A percentile compares a stretch with the other conserved stretches of the same genome.
Evolutionary conservation across 2,329 filamentous ascomycete species (phyloP).

Genomic region (Penicillium sp.): DNA sequence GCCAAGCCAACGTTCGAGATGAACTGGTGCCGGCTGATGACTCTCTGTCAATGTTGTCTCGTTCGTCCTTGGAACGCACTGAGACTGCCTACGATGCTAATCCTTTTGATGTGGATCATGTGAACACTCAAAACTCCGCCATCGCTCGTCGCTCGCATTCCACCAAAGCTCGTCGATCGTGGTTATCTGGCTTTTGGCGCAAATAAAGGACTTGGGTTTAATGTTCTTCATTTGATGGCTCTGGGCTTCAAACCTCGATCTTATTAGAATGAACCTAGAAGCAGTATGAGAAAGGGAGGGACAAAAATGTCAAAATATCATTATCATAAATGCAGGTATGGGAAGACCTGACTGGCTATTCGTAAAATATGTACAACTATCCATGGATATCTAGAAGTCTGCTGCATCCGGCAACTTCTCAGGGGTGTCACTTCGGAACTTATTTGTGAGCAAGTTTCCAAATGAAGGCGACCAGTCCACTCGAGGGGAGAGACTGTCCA

Average conservation of each 20-base stretch:
- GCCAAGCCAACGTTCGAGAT: neutral
- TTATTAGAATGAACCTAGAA: too few relatives aligned
- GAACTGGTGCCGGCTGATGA: neutral
- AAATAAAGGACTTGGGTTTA: neutral
- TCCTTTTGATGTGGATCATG: slow-evolving; percentile 36
- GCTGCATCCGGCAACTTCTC: slow-evolving; percentile 26
- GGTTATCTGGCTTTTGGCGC: slow-evolving; percentile 8
- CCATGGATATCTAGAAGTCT: slow-evolving; percentile 19
- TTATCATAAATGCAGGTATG: neutral
- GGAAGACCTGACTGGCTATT: neutral
- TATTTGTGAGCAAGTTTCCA: slow-evolving; percentile 30
- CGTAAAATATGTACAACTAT: neutral
- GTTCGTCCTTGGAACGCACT: slow-evolving; percentile 10
- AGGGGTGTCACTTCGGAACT: slow-evolving; percentile 30
- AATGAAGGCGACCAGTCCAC: slow-evolving; percentile 45
- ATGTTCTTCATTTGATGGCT: neutral
- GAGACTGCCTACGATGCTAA: slow-evolving; percentile 28
- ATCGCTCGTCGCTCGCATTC: slow-evolving; percentile 25
- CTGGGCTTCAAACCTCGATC: neutral
- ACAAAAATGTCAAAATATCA: neutral
- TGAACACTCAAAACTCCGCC: slow-evolving; percentile 33
- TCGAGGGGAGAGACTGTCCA: slow-evolving; percentile 41
- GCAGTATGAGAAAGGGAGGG: too few relatives aligned
- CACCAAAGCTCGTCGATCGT: neutral
- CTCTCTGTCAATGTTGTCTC: slow-evolving; percentile 7